phyloP scores from a whole-genome alignment of 1,284 basidiomycete species.

The Chondrostereum purpureum region DNA sequence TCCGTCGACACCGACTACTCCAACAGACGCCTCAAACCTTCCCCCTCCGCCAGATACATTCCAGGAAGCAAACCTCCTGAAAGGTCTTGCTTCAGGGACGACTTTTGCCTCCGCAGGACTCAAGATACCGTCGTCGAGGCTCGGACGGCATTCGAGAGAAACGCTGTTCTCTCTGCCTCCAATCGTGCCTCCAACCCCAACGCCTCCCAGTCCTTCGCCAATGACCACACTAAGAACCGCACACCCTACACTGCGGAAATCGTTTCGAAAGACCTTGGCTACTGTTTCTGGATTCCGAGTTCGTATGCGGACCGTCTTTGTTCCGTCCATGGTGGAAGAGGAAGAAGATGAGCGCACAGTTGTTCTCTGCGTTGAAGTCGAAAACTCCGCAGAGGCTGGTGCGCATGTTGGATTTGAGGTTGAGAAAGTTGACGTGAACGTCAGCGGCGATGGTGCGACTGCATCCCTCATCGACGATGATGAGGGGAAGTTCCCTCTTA shows the following conservation, averaged over 20 bases:
- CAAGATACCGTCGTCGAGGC: conserved; percentile 55
- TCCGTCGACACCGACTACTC: conserved; percentile 28
- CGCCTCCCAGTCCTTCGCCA: conserved; percentile 34
- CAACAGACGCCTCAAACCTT: conserved; percentile 16
- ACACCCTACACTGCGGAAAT: conserved; percentile 70
- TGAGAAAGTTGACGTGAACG: conserved; percentile 62
- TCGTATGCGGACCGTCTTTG: conserved; percentile 83
- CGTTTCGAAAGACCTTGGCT: conserved; percentile 72
- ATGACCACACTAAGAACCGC: conserved; percentile 35
- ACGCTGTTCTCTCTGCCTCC: conserved; percentile 58
- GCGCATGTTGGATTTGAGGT: conserved; percentile 61
- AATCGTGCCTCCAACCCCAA: conserved; percentile 31
- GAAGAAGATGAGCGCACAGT: conserved; percentile 75
- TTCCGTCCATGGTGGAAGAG: conserved; percentile 65
- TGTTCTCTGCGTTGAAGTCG: conserved; percentile 80
- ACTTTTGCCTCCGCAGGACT: conserved; percentile 21
- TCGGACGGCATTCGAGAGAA: conserved; percentile 56
- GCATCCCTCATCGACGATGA: conserved; percentile 39
- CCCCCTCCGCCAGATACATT: conserved; percentile 39
- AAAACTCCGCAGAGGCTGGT: conserved; percentile 61
- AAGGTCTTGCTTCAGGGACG: conserved; percentile 48
- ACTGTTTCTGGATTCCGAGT: conserved; percentile 79
- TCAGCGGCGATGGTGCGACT: conserved; percentile 34
- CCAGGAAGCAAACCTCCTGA: conserved; percentile 77
- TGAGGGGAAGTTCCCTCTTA: conserved; percentile 60